Percentiles rank a stretch among this genome's conserved stretches.
Conservation (phyloP, 2,329 filamentous ascomycete genomes). For the Fusarium sp. region DNA sequence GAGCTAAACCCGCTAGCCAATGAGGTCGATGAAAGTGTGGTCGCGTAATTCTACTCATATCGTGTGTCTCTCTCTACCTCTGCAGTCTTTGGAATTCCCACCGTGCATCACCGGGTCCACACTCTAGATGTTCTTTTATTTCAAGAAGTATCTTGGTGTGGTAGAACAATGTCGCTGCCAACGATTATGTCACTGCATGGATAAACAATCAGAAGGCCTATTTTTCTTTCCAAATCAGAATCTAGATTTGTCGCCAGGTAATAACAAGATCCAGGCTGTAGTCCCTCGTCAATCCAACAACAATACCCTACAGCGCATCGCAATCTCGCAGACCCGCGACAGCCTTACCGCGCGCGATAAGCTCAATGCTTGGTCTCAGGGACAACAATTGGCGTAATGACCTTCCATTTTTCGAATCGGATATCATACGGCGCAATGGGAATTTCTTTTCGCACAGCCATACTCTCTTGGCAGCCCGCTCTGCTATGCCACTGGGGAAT, state of each 20-base stretch:
- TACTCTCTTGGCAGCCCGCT: neutral
- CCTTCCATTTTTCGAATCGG: neutral
- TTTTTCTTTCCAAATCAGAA: neutral
- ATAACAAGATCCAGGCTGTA: neutral
- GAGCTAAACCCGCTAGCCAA: conserved; percentile 34
- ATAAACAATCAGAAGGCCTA: accelerated
- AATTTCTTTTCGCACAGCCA: too few species aligned
- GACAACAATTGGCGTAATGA: too few species aligned
- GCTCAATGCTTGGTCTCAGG: neutral
- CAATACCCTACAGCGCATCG: neutral
- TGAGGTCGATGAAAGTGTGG: neutral
- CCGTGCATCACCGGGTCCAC: too few species aligned
- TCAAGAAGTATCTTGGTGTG: too few species aligned
- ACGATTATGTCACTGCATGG: accelerated
- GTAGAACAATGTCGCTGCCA: too few species aligned
- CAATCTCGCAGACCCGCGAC: neutral
- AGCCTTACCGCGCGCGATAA: neutral
- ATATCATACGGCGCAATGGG: neutral
- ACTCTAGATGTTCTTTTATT: too few species aligned
- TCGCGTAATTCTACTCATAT: too few species aligned
- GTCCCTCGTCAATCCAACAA: neutral
- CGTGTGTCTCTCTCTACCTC: too few species aligned
- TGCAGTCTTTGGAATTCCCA: too few species aligned
- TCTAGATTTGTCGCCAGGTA: neutral
- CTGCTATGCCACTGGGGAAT: neutral